phyloP scores from a whole-genome alignment of 1,284 basidiomycete genomes.

The Cryptococcus neoformans region DNA sequence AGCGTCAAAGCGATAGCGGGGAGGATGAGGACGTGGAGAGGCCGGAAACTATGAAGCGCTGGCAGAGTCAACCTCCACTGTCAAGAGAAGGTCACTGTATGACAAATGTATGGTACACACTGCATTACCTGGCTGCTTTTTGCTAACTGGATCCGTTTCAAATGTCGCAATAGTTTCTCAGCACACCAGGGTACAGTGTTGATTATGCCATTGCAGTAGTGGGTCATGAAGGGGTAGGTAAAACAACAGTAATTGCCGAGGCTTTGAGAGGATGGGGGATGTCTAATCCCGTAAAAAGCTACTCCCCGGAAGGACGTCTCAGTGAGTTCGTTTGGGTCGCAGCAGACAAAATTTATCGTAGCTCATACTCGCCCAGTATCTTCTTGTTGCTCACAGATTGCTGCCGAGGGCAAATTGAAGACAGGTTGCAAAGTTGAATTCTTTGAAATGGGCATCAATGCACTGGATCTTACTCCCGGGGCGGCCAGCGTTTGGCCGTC shows the following conservation, averaged over 20 bases:
- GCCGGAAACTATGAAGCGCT: neutral
- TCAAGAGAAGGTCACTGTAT: neutral
- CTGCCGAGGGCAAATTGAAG: conserved; percentile 35
- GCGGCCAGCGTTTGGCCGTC: conserved; percentile 24
- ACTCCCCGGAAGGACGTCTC: conserved; percentile 15
- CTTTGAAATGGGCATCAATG: conserved; percentile 38
- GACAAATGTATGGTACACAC: neutral
- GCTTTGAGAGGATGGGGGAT: conserved; percentile 43
- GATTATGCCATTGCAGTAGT: conserved; percentile 45
- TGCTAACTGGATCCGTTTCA: no score
- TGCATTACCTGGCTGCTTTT: no score
- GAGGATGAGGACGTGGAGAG: neutral
- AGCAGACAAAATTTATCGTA: neutral
- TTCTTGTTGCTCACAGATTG: conserved; percentile 32
- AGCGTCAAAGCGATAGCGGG: neutral
- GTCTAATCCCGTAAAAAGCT: conserved; percentile 19
- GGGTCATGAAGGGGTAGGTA: conserved; percentile 41
- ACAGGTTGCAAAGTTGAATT: conserved; percentile 37
- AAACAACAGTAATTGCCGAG: conserved; percentile 40
- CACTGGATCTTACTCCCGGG: conserved; percentile 17
- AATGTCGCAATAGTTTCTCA: neutral
- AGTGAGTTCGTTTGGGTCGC: conserved; percentile 15
- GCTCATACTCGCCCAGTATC: conserved; percentile 21
- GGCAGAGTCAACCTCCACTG: neutral
- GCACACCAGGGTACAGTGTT: conserved; percentile 1